phyloP scores from a whole-genome alignment of 768 basidiomycete genomes.

The Mycena galopus region DNA sequence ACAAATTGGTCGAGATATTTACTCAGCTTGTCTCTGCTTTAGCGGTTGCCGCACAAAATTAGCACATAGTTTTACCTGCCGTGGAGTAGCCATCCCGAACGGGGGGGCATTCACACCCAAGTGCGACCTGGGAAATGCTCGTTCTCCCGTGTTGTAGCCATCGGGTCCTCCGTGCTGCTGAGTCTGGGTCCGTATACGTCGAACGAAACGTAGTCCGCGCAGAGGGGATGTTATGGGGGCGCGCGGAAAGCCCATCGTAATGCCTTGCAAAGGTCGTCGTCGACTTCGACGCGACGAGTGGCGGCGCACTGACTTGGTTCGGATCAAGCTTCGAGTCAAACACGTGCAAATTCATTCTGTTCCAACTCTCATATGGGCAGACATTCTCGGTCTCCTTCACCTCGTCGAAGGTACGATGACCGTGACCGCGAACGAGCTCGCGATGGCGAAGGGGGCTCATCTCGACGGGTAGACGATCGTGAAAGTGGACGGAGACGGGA shows the following conservation, averaged over 20 bases:
- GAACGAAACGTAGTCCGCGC: slow-evolving; percentile 4
- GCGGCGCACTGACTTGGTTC: not conserved
- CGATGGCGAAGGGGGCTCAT: slow-evolving; percentile 51
- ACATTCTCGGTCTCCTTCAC: slow-evolving; percentile 60
- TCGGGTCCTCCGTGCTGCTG: slow-evolving; percentile 26
- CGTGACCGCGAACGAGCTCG: slow-evolving; percentile 49
- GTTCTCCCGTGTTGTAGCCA: slow-evolving; percentile 11
- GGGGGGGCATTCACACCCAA: slow-evolving; percentile 19
- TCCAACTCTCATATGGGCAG: slow-evolving; percentile 19
- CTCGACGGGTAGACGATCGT: slow-evolving; percentile 37
- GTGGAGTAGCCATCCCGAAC: slow-evolving; percentile 56
- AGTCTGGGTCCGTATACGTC: slow-evolving; percentile 22
- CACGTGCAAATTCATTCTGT: not conserved
- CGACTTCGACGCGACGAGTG: not conserved
- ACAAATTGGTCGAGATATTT: slow-evolving; percentile 91
- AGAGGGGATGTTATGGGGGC: not conserved
- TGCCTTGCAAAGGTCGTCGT: not conserved
- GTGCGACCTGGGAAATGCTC: slow-evolving; percentile 13
- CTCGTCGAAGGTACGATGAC: slow-evolving; percentile 55
- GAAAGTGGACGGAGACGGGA: slow-evolving; percentile 48
- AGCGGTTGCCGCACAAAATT: not conserved
- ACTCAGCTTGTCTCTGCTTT: slow-evolving; percentile 67
- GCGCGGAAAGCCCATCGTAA: slow-evolving; percentile 15
- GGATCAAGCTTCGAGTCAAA: not conserved
- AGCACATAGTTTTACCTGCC: slow-evolving; percentile 50